Conservation (phyloP, 2,329 filamentous ascomycete genomes). For the Aphanoascus verrucosus region DNA sequence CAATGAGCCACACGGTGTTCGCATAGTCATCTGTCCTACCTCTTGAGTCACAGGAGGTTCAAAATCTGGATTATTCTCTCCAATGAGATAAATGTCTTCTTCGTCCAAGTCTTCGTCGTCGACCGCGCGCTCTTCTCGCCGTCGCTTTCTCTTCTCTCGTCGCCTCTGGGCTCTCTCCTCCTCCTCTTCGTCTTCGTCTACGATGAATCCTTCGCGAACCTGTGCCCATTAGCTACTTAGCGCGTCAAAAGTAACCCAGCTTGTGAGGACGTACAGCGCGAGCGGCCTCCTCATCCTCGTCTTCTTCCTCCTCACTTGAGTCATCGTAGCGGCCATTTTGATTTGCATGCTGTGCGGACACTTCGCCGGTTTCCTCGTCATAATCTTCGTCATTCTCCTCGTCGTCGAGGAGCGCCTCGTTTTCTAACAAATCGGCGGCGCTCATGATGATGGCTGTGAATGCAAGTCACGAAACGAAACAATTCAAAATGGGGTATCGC, state of each 20-base stretch:
- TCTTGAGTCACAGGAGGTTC: conserved; percentile 57
- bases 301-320: conserved; percentile 85
- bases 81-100: conserved; percentile 91
- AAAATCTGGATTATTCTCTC: conserved; percentile 63
- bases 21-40: conserved; percentile 40
- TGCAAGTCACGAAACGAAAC: background rate
- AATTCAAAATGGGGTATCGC: background rate
- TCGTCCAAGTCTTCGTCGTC: conserved; percentile 82
- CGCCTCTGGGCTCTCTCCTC: conserved; percentile 52
- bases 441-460: conserved; percentile 39
- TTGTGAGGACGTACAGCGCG: conserved; percentile 48
- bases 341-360: conserved; percentile 34
- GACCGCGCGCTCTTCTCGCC: conserved; percentile 63
- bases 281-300: conserved; percentile 79
- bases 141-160: conserved; percentile 64
- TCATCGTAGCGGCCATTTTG: conserved; percentile 53
- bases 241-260: background rate
- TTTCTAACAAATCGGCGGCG: conserved; percentile 60
- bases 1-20: conserved; percentile 7
- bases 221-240: conserved; percentile 29
- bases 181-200: conserved; percentile 79
- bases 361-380: conserved; percentile 62
- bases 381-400: conserved; percentile 74
- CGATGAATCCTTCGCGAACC: conserved; percentile 92
- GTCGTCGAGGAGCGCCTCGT: conserved; percentile 76